Conservation (phyloP, 2,329 filamentous ascomycete genomes). For the Curvularia spicifera region DNA sequence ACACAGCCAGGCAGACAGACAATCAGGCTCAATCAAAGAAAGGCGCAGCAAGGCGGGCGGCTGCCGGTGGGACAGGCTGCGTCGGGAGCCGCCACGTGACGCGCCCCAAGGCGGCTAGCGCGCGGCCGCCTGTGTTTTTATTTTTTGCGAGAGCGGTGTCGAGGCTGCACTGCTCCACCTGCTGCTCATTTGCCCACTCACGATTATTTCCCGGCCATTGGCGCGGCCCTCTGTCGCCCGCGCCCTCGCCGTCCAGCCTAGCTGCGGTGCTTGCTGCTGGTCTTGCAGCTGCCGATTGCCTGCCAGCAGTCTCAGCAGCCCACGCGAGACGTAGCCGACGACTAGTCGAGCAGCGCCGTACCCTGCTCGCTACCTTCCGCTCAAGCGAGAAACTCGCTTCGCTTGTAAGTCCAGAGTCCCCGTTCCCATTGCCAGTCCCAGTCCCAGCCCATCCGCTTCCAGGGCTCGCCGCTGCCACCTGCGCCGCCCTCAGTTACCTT, state of each 20-base stretch:
- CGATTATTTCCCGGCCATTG: neutral
- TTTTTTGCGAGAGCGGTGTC: constrained; percentile 9
- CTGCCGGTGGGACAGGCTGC: constrained; percentile 3
- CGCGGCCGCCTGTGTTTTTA: neutral
- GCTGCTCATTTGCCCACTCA: neutral
- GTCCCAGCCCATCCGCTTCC: neutral
- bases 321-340: constrained; percentile 7
- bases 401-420: constrained; percentile 14
- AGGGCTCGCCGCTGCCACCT: constrained; percentile 29
- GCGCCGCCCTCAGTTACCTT: constrained; percentile 26
- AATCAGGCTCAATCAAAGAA: constrained; percentile 26
- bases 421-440: constrained; percentile 4
- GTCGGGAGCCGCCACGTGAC: constrained; percentile 8
- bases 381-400: constrained; percentile 23
- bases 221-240: neutral
- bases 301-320: neutral
- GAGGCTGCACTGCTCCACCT: constrained; percentile 5
- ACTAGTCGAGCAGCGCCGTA: neutral
- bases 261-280: no score
- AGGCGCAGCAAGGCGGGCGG: neutral
- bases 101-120: constrained; percentile 2
- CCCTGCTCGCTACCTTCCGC: constrained; percentile 19
- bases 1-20: constrained; percentile 14
- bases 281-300: no score
- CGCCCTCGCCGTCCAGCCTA: neutral